phyloP scores from a whole-genome alignment of 1,284 basidiomycete genomes.

The Irpex sp. region DNA sequence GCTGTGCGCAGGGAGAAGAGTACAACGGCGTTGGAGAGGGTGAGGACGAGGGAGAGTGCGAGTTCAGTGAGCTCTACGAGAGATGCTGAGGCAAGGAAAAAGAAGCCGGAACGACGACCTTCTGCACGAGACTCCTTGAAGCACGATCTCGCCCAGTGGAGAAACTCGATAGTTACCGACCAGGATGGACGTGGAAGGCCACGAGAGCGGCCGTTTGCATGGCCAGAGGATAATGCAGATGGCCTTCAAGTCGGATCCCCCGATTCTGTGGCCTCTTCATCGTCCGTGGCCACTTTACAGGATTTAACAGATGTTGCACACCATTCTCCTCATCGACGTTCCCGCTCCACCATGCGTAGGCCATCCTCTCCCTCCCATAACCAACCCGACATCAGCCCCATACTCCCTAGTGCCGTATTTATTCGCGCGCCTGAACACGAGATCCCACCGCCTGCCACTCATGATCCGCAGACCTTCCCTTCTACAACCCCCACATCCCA shows the following conservation, averaged over 20 bases:
- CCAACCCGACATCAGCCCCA: slow-evolving; percentile 25
- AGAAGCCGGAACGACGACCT: slow-evolving; percentile 31
- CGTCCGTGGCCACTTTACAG: slow-evolving; percentile 23
- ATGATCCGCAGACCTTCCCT: slow-evolving; percentile 15
- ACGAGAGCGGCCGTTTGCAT: slow-evolving; percentile 37
- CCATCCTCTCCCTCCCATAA: slow-evolving; percentile 34
- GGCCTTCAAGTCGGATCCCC: slow-evolving; percentile 19
- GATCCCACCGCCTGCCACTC: slow-evolving; percentile 18
- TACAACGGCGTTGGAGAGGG: slow-evolving; percentile 49
- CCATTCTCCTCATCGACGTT: slow-evolving; percentile 18
- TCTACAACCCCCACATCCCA: slow-evolving; percentile 15
- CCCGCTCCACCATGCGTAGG: slow-evolving; percentile 42
- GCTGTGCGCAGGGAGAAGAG: slow-evolving; percentile 63
- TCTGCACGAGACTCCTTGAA: slow-evolving; percentile 35
- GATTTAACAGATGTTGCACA: slow-evolving; percentile 11
- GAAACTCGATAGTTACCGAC: slow-evolving; percentile 36
- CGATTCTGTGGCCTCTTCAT: slow-evolving; percentile 21
- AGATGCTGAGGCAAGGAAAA: slow-evolving; percentile 30
- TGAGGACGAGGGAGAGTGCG: slow-evolving; percentile 43
- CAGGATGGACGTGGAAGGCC: slow-evolving; percentile 50
- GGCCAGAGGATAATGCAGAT: slow-evolving; percentile 16
- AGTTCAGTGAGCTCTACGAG: slow-evolving; percentile 24
- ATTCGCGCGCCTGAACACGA: slow-evolving; percentile 17
- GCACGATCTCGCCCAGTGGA: slow-evolving; percentile 44
- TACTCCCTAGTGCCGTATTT: slow-evolving; percentile 9